Base-by-base conservation (phyloP, 352 stramenopile genomes). In the Phytophthora constricta region DNA sequence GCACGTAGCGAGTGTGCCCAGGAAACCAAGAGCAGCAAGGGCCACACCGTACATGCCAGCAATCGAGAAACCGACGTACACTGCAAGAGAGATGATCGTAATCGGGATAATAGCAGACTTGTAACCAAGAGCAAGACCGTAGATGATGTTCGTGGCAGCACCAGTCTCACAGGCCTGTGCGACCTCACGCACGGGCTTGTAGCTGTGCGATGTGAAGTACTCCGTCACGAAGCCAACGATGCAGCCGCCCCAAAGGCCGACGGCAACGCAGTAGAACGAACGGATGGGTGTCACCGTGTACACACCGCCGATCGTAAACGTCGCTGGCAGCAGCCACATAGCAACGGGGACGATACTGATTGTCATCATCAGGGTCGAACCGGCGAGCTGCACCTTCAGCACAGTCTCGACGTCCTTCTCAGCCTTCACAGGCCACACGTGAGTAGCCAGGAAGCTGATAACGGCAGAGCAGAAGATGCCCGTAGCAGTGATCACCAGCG, bases 111-210 rank as follows among this genome's bases (percentile, higher is more conserved):
- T 99, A 50, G 95, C 96, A 76, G 97, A 99, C 83, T 99, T 99
- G 93, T 99, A 99, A 65, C 98, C 98, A 61, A 99, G 92, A 46
- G 97, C 97, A 81, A 99, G 97, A 78, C 98, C 98, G 78, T 99
- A 99, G 77, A 99, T 99, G 86, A 99, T 99, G 87, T 99, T 99
- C 58, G 98, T 99, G 47, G 98, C 98, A 52, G 97, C 93, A 71
- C 98, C 98, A 74, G 97, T 99, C 84, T 99, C 98, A 74, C 97
- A 99, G 62, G 93, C 93, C 71, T 99, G 84, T 28, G 97, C 95
- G 50, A 99, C 93, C 72, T 99, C 95, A 77, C 93, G 91, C 58
- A 97, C 97, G n/a, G 97, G 97, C 33, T 79, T 69, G 84, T 99
- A 99, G 62, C 92, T 98, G 80, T 99, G 93, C 51, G 96, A 99